Conservation (phyloP, 148 eudicot species). For the Persicaria tinctoria region DNA sequence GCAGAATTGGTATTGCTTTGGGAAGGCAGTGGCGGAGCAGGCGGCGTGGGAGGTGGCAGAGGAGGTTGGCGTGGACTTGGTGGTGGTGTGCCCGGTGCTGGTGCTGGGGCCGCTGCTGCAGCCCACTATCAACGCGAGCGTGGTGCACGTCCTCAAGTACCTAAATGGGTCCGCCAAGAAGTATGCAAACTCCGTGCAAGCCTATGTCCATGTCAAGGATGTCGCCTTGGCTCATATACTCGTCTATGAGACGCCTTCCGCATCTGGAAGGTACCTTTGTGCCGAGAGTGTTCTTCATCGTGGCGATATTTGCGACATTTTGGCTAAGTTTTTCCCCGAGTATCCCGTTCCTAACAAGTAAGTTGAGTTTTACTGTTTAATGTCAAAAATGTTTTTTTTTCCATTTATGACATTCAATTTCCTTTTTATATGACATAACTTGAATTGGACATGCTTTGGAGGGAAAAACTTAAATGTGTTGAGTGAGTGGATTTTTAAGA, state of each 20-base stretch:
- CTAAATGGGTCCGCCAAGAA: conserved; percentile 76
- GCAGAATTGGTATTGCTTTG: conserved; percentile 93
- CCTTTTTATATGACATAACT: no score
- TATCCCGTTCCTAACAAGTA: conserved; percentile 86
- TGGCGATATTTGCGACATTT: conserved; percentile 69
- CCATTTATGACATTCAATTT: no score
- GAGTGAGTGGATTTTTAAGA: no score
- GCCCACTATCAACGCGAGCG: conserved; percentile 70
- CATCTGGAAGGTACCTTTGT: conserved; percentile 60
- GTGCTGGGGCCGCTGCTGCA: conserved; percentile 77
- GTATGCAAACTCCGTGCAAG: conserved; percentile 71
- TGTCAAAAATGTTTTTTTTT: no score
- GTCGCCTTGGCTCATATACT: conserved; percentile 78
- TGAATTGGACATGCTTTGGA: no score
- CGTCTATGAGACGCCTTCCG: conserved; percentile 55
- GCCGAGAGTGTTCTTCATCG: conserved; percentile 82
- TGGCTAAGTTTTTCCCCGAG: conserved; percentile 78
- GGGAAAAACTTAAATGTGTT: no score
- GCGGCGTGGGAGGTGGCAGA: conserved; percentile 72
- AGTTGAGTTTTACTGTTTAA: conserved; percentile 16
- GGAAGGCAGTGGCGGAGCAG: conserved; percentile 84
- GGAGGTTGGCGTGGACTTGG: conserved; percentile 67
- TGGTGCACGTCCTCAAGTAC: conserved; percentile 71
- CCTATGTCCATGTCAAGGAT: conserved; percentile 71
- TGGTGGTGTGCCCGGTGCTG: conserved; percentile 69